phyloP scores from a whole-genome alignment of 345 rosid genomes.

The Crucihimalaya himalaica region DNA sequence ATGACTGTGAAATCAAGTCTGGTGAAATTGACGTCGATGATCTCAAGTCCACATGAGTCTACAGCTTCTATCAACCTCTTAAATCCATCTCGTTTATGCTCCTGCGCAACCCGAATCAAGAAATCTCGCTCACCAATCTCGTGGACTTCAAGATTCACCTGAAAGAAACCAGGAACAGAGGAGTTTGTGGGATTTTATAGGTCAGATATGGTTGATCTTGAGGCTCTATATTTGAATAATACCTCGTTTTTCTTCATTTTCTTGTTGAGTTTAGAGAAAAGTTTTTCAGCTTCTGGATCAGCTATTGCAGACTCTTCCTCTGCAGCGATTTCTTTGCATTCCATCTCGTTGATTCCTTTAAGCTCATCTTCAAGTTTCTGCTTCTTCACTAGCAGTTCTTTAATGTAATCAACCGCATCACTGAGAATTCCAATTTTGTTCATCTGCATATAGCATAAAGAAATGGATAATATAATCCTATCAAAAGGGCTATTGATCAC shows the following conservation, averaged over 20 bases:
- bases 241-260: slow-evolving; percentile 27
- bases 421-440: slow-evolving; percentile 60
- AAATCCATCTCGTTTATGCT: slow-evolving; percentile 60
- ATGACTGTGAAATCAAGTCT: slow-evolving; percentile 53
- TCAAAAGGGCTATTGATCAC: background rate
- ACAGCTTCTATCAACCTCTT: slow-evolving; percentile 60
- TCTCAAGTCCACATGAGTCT: slow-evolving; percentile 54
- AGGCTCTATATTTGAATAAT: background rate
- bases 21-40: slow-evolving; percentile 70
- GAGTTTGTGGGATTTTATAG: background rate
- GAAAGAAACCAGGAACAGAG: slow-evolving; percentile 1
- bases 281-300: slow-evolving; percentile 24
- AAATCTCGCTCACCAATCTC: slow-evolving; percentile 52
- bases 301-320: slow-evolving; percentile 23
- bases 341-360: slow-evolving; percentile 49
- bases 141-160: slow-evolving; percentile 66
- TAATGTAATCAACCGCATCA: slow-evolving; percentile 79
- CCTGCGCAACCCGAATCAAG: slow-evolving; percentile 51
- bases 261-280: slow-evolving; percentile 18
- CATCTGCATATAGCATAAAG: slow-evolving; percentile 53
- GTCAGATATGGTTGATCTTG: background rate
- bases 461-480: background rate
- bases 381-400: slow-evolving; percentile 51
- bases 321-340: slow-evolving; percentile 30
- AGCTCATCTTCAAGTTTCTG: slow-evolving; percentile 66